Evolutionary conservation across 2,329 filamentous ascomycete species (phyloP).

Genomic region (Exophiala viscosa): DNA sequence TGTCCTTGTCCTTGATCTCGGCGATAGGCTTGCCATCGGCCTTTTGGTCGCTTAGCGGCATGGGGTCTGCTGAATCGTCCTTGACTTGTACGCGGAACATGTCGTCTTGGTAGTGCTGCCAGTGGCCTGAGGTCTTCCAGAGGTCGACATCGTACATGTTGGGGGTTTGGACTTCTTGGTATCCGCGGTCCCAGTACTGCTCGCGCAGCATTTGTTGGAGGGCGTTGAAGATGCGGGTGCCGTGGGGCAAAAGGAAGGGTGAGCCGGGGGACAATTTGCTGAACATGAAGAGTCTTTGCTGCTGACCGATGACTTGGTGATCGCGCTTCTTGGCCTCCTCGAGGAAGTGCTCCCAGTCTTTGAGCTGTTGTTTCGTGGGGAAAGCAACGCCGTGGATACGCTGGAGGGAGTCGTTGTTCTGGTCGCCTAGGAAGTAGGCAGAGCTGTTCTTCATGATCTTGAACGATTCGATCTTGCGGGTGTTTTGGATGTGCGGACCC

Average conservation of each 20-base stretch:
- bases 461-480: slow-evolving; percentile 89
- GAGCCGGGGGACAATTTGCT: slow-evolving; percentile 90
- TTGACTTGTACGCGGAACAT: slow-evolving; percentile 76
- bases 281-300: slow-evolving; percentile 98
- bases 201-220: slow-evolving; percentile 75
- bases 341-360: slow-evolving; percentile 89
- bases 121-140: slow-evolving; percentile 94
- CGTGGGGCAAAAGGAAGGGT: slow-evolving; percentile 87
- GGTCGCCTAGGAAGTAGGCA: slow-evolving; percentile 91
- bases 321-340: slow-evolving; percentile 98
- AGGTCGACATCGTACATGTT: slow-evolving; percentile 93
- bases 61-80: slow-evolving; percentile 26
- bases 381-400: slow-evolving; percentile 95
- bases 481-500: slow-evolving; percentile 91
- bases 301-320: slow-evolving; percentile 86
- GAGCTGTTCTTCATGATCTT: slow-evolving; percentile 80
- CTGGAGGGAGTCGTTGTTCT: slow-evolving; percentile 90
- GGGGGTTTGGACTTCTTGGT: slow-evolving; percentile 90
- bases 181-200: slow-evolving; percentile 90
- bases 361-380: slow-evolving; percentile 93
- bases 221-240: slow-evolving; percentile 88
- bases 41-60: slow-evolving; percentile 26
- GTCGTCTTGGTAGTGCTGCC: slow-evolving; percentile 89
- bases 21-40: slow-evolving; percentile 22
- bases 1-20: slow-evolving; percentile 56